phyloP scores from a whole-genome alignment of 441 rosid genomes.

The Pelargonium cotyledonis region DNA sequence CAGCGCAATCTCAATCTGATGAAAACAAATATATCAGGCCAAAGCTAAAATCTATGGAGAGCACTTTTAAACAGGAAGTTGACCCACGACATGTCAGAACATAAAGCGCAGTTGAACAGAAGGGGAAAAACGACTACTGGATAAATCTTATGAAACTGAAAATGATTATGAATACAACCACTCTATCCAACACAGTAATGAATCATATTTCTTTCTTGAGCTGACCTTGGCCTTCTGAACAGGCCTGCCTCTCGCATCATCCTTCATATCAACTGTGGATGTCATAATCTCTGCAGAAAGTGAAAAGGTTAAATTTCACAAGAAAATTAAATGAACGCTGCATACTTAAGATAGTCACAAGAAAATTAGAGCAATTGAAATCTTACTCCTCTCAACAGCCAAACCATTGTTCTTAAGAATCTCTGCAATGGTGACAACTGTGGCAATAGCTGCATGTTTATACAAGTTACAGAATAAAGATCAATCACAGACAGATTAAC shows the following conservation, averaged over 20 bases:
- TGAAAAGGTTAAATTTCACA: background rate
- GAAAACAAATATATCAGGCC: background rate
- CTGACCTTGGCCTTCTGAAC: conserved; percentile 67
- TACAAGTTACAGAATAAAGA: background rate
- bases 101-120: background rate
- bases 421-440: conserved; percentile 67
- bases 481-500: background rate
- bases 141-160: too few relatives aligned
- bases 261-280: conserved; percentile 71
- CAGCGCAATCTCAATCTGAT: conserved; percentile 52
- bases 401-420: conserved; percentile 68
- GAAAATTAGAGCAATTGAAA: background rate
- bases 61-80: background rate
- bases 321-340: background rate
- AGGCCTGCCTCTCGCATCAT: conserved; percentile 58
- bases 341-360: background rate
- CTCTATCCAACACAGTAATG: background rate
- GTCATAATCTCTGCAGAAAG: conserved; percentile 51
- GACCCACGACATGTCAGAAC: background rate
- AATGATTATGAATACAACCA: background rate
- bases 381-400: conserved; percentile 71
- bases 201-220: background rate
- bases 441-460: conserved; percentile 57
- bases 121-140: too few relatives aligned
- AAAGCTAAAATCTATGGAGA: background rate